phyloP scores from a whole-genome alignment of 140 eudicot genomes.

The Ambrosia hybrid region DNA sequence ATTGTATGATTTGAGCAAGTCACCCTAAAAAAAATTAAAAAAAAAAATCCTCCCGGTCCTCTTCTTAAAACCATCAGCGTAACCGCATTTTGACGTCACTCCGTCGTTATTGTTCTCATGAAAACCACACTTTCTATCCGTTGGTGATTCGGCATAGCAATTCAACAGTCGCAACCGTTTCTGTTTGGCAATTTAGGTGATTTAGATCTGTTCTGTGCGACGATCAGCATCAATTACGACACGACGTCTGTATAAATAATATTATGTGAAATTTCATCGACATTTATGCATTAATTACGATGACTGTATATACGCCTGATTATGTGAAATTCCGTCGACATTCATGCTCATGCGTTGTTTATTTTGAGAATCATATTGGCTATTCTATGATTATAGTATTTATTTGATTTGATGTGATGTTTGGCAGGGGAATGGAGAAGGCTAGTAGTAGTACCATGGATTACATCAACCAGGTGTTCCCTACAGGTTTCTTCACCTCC shows the following conservation, averaged over 20 bases:
- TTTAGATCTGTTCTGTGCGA: neutral
- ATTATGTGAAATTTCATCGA: too few species aligned
- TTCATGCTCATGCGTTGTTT: neutral
- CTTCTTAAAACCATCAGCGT: neutral
- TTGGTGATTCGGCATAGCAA: neutral
- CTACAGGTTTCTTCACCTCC: constrained; percentile 59
- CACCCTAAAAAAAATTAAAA: too few species aligned
- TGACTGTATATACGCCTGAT: too few species aligned
- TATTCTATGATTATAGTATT: too few species aligned
- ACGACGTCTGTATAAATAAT: too few species aligned
- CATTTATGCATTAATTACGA: too few species aligned
- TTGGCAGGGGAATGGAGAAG: constrained; percentile 52
- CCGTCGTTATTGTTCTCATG: constrained; percentile 20
- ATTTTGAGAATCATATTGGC: neutral
- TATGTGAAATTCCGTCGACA: too few species aligned
- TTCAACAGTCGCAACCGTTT: constrained; percentile 8
- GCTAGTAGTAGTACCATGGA: constrained; percentile 52
- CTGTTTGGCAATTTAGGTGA: constrained; percentile 16
- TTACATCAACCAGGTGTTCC: constrained; percentile 90
- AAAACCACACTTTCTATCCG: neutral
- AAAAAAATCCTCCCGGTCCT: too few species aligned
- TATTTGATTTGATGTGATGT: too few species aligned
- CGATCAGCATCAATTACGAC: neutral
- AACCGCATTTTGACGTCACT: constrained; percentile 13
- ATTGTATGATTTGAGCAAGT: too few species aligned